These are phyloP conservation scores for Huntiella abstrusa DNA, from an alignment of 2,329 filamentous ascomycete species.

Conservation along the genomic window DNA sequence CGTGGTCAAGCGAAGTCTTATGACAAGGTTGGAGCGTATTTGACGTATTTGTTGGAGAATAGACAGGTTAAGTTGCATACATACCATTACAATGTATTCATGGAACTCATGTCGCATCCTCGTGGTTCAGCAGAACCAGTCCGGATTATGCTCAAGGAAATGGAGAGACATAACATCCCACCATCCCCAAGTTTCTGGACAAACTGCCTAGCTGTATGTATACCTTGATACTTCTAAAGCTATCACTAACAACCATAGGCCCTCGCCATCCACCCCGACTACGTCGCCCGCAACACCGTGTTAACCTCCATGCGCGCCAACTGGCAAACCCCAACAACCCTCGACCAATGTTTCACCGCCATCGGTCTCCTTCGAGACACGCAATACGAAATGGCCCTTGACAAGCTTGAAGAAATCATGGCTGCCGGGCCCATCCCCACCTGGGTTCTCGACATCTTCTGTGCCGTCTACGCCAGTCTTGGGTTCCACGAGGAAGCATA, in stretches of 20 bases:
- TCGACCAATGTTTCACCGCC: constrained; percentile 42
- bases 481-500: constrained; percentile 64
- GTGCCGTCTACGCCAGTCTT: constrained; percentile 52
- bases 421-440: constrained; percentile 36
- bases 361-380: constrained; percentile 62
- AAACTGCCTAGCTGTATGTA: constrained; percentile 43
- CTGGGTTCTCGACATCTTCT: constrained; percentile 66
- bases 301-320: constrained; percentile 53
- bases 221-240: not conserved
- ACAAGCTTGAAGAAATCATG: constrained; percentile 48
- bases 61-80: constrained; percentile 35
- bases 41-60: constrained; percentile 39
- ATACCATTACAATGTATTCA: constrained; percentile 53
- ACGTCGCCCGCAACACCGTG: constrained; percentile 51
- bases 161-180: constrained; percentile 41
- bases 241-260: constrained; percentile 23
- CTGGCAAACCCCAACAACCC: constrained; percentile 38
- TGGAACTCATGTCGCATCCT: constrained; percentile 49
- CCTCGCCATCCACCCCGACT: constrained; percentile 71
- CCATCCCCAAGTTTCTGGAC: constrained; percentile 52
- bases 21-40: constrained; percentile 18
- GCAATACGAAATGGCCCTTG: constrained; percentile 64
- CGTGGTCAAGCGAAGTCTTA: constrained; percentile 16
- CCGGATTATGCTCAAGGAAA: constrained; percentile 47
- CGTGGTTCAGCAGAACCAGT: constrained; percentile 50